Percentiles rank a stretch among this genome's conserved stretches.
Conservation (phyloP, 2,329 filamentous ascomycete species). For the Claviceps humidiphila region DNA sequence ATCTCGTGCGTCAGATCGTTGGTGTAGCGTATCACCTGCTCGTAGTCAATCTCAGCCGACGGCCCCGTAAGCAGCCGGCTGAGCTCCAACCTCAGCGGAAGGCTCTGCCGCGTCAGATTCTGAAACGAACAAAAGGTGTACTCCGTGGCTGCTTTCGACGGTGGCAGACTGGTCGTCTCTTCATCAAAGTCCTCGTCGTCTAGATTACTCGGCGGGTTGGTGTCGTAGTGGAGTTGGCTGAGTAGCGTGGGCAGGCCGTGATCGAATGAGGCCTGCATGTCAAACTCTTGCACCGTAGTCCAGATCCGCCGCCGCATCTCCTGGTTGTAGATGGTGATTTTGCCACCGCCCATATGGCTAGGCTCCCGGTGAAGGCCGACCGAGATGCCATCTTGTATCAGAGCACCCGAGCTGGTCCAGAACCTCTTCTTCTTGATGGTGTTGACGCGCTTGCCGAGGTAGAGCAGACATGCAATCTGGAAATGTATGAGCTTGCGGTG, state of each 20-base stretch:
- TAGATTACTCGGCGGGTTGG: conserved; percentile 41
- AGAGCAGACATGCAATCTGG: conserved; percentile 45
- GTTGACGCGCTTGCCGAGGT: conserved; percentile 48
- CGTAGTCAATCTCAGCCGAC: conserved; percentile 43
- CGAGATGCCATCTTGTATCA: conserved; percentile 44
- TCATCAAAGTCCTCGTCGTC: conserved; percentile 46
- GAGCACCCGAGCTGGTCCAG: conserved; percentile 42
- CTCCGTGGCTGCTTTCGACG: conserved; percentile 35
- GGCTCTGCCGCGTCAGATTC: conserved; percentile 41
- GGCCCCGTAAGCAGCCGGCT: conserved; percentile 43
- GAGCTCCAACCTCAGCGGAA: conserved; percentile 42
- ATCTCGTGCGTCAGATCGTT: conserved; percentile 49
- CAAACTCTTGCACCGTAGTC: conserved; percentile 48
- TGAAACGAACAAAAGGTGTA: conserved; percentile 49
- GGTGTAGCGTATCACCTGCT: conserved; percentile 47
- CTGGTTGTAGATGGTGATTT: conserved; percentile 45
- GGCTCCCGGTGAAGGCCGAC: conserved; percentile 48
- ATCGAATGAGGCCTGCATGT: conserved; percentile 48
- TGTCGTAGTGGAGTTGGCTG: conserved; percentile 42
- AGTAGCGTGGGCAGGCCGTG: conserved; percentile 45
- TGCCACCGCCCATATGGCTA: conserved; percentile 37
- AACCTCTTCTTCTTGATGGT: conserved; percentile 52
- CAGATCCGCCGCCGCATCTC: conserved; percentile 49
- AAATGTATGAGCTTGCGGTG: conserved; percentile 47
- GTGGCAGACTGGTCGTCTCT: conserved; percentile 35